Conservation (phyloP, 2,329 filamentous ascomycete species). For the Beauveria caledonica region DNA sequence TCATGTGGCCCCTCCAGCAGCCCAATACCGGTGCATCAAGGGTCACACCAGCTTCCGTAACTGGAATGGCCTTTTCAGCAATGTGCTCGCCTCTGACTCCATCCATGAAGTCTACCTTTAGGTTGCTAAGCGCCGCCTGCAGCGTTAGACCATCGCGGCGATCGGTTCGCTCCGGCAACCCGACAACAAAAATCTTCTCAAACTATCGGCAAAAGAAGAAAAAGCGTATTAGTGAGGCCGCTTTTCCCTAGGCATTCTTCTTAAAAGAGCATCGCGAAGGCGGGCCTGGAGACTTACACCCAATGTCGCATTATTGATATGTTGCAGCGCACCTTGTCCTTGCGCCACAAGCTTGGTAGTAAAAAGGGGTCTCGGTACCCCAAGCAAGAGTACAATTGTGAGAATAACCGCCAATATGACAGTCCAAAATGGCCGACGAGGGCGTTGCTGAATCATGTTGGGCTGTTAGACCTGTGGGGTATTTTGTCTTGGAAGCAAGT, state of each 20-base stretch:
- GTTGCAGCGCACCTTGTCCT: not conserved
- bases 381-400: not conserved
- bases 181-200: conserved; percentile 44
- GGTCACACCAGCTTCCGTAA: conserved; percentile 23
- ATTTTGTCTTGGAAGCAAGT: too few relatives aligned
- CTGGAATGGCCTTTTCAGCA: conserved; percentile 29
- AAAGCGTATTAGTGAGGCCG: too few relatives aligned
- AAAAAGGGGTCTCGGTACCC: not conserved
- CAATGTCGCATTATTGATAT: conserved; percentile 2
- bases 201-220: conserved; percentile 31
- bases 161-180: conserved; percentile 41
- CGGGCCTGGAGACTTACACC: not conserved
- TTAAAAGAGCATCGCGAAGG: too few relatives aligned
- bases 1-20: conserved; percentile 34
- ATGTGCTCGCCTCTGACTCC: conserved; percentile 33
- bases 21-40: conserved; percentile 21
- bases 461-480: too few relatives aligned
- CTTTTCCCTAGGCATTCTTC: too few relatives aligned
- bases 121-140: conserved; percentile 35
- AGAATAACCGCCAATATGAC: not conserved
- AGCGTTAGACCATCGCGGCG: conserved; percentile 41
- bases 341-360: not conserved
- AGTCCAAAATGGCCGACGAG: not conserved
- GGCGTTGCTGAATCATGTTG: not conserved
- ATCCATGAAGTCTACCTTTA: conserved; percentile 38